These are phyloP conservation scores for Colletotrichum filicis DNA, from an alignment of 2,329 filamentous ascomycete genomes.

Conservation along the genomic window DNA sequence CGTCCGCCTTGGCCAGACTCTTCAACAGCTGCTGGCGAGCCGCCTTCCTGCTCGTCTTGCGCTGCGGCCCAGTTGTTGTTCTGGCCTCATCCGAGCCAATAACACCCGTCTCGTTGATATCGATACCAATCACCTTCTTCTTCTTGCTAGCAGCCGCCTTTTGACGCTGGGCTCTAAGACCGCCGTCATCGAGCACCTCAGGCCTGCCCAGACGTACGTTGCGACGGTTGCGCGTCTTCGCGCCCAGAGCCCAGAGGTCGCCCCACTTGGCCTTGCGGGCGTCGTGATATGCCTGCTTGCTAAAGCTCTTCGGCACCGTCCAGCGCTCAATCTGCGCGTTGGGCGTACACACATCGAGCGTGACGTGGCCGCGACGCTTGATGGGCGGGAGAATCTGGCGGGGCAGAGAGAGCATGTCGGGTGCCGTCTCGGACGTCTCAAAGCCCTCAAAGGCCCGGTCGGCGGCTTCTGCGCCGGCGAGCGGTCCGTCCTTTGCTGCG, in stretches of 20 bases:
- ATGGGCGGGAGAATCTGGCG: conserved; percentile 82
- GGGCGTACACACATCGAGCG: conserved; percentile 90
- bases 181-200: conserved; percentile 54
- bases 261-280: conserved; percentile 93
- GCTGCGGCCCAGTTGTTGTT: conserved; percentile 44
- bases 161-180: conserved; percentile 50
- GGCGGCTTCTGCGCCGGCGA: conserved; percentile 67
- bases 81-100: conserved; percentile 43
- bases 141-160: conserved; percentile 42
- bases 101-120: conserved; percentile 44
- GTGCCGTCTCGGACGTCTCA: conserved; percentile 58
- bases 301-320: conserved; percentile 87
- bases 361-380: conserved; percentile 89
- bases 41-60: conserved; percentile 53
- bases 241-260: conserved; percentile 94
- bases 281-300: conserved; percentile 87
- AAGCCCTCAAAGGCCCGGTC: conserved; percentile 79
- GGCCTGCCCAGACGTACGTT: conserved; percentile 68
- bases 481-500: conserved; percentile 39
- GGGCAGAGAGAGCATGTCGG: conserved; percentile 77
- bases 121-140: conserved; percentile 54
- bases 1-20: conserved; percentile 51
- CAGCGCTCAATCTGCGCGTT: conserved; percentile 89
- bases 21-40: conserved; percentile 51
- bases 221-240: conserved; percentile 81